These are phyloP conservation scores for Nymphaea thermarum DNA, from an alignment of 164 flowering plant genomes.

Conservation along the genomic window DNA sequence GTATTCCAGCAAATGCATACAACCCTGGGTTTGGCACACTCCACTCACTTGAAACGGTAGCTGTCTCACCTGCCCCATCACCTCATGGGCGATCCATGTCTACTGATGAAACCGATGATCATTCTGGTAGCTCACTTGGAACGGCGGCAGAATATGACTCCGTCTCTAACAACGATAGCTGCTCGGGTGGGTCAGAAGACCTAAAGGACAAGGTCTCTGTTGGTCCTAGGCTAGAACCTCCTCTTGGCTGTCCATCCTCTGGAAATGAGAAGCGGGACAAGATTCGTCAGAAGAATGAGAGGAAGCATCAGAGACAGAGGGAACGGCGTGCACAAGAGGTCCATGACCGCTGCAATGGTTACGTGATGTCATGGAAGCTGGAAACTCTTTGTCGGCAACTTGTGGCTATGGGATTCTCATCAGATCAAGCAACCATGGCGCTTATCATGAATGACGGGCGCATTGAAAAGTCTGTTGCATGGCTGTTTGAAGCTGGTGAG, in stretches of 20 bases:
- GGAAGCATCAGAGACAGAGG: conserved; percentile 92
- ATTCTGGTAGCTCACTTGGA: conserved; percentile 41
- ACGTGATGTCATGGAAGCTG: conserved; percentile 87
- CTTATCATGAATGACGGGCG: conserved; percentile 80
- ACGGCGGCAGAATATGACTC: conserved; percentile 71
- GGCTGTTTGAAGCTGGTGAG: conserved; percentile 79
- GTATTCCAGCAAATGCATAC: conserved; percentile 47
- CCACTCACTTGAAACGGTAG: conserved; percentile 42
- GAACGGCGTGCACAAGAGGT: conserved; percentile 89
- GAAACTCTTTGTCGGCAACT: conserved; percentile 79
- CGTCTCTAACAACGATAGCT: conserved; percentile 61
- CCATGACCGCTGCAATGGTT: conserved; percentile 75
- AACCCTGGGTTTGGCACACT: conserved; percentile 75
- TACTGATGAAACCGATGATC: conserved; percentile 71
- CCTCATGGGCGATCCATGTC: conserved; percentile 66
- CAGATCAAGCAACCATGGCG: conserved; percentile 84
- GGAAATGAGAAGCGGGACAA: conserved; percentile 78
- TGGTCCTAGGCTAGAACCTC: conserved; percentile 34
- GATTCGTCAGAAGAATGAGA: conserved; percentile 87
- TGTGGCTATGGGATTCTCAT: conserved; percentile 84
- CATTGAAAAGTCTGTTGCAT: conserved; percentile 72
- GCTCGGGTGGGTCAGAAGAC: conserved; percentile 95
- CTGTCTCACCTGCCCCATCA: conserved; percentile 11
- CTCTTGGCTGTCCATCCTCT: conserved; percentile 18
- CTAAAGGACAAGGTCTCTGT: conserved; percentile 8